Evolutionary conservation across 176 grass and related monocot species (phyloP).

Genomic region (Oryza glaberrima): DNA sequence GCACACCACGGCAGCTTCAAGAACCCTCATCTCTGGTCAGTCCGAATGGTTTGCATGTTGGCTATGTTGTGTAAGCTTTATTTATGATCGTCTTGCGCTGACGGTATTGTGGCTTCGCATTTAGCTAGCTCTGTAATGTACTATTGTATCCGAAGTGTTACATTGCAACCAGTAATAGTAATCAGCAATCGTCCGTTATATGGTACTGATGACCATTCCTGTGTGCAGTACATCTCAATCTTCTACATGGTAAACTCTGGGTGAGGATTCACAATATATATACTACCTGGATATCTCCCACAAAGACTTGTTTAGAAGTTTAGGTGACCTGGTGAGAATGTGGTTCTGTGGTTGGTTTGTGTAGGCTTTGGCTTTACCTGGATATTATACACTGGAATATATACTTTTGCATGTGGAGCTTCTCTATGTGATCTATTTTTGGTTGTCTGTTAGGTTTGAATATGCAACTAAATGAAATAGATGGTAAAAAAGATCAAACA

Average conservation of each 20-base stretch:
- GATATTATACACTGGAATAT: background rate
- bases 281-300: background rate
- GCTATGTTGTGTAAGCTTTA: slow-evolving; percentile 75
- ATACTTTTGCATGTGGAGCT: background rate
- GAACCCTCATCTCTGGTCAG: slow-evolving; percentile 31
- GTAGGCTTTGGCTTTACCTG: background rate
- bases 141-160: slow-evolving; percentile 35
- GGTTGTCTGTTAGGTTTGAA: background rate
- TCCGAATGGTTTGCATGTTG: slow-evolving; percentile 60
- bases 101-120: slow-evolving; percentile 54
- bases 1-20: slow-evolving; percentile 42
- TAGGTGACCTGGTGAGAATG: background rate
- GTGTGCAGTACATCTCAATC: background rate
- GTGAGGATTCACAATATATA: background rate
- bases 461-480: background rate
- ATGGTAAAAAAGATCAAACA: background rate
- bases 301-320: background rate
- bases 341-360: background rate
- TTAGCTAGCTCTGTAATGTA: slow-evolving; percentile 64
- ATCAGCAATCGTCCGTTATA: slow-evolving; percentile 33
- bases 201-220: background rate
- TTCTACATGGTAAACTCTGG: background rate
- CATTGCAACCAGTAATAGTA: slow-evolving; percentile 55
- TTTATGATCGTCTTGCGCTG: slow-evolving; percentile 41
- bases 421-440: background rate